These are phyloP conservation scores for Paraphoma sp. DNA, from an alignment of 2,329 filamentous ascomycete species.

Conservation along the genomic window DNA sequence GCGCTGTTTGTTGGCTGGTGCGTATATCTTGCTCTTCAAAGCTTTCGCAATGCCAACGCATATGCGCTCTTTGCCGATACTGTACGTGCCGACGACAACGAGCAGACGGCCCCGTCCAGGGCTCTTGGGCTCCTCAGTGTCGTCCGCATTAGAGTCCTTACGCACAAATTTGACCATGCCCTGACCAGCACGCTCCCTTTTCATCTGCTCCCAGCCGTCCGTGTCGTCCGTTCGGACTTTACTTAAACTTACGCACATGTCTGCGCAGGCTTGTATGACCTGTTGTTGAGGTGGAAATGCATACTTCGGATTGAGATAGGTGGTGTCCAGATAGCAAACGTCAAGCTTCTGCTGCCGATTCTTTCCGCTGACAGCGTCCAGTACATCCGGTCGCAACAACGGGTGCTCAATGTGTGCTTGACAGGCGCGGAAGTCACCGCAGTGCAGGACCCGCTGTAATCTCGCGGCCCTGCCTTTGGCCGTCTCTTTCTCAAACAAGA, in stretches of 20 bases:
- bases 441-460: slow-evolving; percentile 85
- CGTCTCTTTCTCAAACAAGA: slow-evolving; percentile 83
- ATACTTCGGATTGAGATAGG: slow-evolving; percentile 94
- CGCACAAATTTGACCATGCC: slow-evolving; percentile 70
- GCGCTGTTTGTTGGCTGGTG: slow-evolving; percentile 79
- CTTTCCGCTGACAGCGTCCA: slow-evolving; percentile 75
- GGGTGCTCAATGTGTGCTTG: slow-evolving; percentile 83
- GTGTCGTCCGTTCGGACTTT: slow-evolving; percentile 66
- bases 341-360: slow-evolving; percentile 85
- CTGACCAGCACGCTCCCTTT: slow-evolving; percentile 60
- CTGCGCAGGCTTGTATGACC: slow-evolving; percentile 85
- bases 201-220: slow-evolving; percentile 64
- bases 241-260: slow-evolving; percentile 81
- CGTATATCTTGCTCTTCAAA: slow-evolving; percentile 87
- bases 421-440: slow-evolving; percentile 93
- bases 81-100: slow-evolving; percentile 95
- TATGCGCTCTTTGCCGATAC: slow-evolving; percentile 96
- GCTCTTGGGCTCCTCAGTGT: slow-evolving; percentile 36
- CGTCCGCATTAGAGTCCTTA: slow-evolving; percentile 47
- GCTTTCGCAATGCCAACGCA: slow-evolving; percentile 91
- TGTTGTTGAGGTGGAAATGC: slow-evolving; percentile 89
- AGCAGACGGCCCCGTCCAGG: slow-evolving; percentile 72
- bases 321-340: slow-evolving; percentile 95
- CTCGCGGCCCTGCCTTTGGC: slow-evolving; percentile 66
- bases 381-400: slow-evolving; percentile 75